A percentile compares a stretch with the other conserved stretches of the same genome.
phyloP scores from a whole-genome alignment of 2,329 filamentous ascomycete genomes.

The Pseudogymnoascus sp. region DNA sequence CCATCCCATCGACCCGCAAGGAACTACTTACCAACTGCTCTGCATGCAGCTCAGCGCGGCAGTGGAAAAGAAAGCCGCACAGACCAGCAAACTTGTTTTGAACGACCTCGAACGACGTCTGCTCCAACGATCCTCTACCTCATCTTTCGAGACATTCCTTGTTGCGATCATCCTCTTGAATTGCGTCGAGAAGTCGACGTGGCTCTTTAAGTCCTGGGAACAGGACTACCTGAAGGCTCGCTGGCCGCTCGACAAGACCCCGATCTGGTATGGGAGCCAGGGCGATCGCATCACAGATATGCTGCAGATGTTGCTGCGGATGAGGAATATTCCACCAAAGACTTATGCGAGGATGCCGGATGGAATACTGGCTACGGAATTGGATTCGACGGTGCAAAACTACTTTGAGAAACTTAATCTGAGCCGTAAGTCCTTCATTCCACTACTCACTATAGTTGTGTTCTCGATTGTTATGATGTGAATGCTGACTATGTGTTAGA shows the following conservation, averaged over 20 bases:
- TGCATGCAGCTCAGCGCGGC: slow-evolving; percentile 56
- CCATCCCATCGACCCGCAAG: slow-evolving; percentile 34
- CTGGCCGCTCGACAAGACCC: slow-evolving; percentile 53
- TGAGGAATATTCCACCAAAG: slow-evolving; percentile 49
- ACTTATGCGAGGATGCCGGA: slow-evolving; percentile 37
- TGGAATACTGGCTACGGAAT: slow-evolving; percentile 37
- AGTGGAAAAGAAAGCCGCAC: slow-evolving; percentile 53
- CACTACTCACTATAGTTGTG: too few species aligned
- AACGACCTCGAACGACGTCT: slow-evolving; percentile 52
- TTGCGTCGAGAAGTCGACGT: slow-evolving; percentile 59
- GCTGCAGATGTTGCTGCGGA: slow-evolving; percentile 52
- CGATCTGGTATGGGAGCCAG: slow-evolving; percentile 48
- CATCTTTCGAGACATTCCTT: slow-evolving; percentile 53
- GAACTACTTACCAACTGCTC: slow-evolving; percentile 44
- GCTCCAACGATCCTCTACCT: slow-evolving; percentile 50
- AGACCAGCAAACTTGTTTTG: slow-evolving; percentile 48
- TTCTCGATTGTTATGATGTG: neutral
- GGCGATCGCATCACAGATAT: slow-evolving; percentile 50
- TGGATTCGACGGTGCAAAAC: slow-evolving; percentile 35
- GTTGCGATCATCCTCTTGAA: slow-evolving; percentile 54
- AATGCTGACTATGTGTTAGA: slow-evolving; percentile 18
- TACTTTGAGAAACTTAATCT: slow-evolving; percentile 51
- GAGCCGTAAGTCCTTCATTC: slow-evolving; percentile 39
- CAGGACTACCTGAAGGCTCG: slow-evolving; percentile 45
- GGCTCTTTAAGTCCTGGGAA: slow-evolving; percentile 61